phyloP scores from a whole-genome alignment of 78 protist species.

The Dictyostelium citrinum region DNA sequence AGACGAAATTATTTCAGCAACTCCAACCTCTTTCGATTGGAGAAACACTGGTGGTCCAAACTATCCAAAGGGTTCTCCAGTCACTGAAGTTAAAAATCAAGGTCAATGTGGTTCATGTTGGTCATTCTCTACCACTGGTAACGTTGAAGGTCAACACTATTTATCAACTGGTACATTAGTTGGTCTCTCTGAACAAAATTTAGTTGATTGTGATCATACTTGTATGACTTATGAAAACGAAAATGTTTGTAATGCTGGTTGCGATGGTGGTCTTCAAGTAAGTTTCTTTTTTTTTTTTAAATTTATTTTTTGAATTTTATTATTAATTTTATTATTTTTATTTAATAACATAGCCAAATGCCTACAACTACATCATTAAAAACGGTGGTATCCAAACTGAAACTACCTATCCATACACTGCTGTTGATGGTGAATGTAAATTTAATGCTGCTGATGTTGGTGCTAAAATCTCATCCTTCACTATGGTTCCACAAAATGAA shows the following conservation, averaged over 20 bases:
- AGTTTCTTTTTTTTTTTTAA: not conserved
- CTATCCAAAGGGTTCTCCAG: not conserved
- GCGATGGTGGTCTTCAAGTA: constrained; percentile 83
- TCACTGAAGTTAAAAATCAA: constrained; percentile 9
- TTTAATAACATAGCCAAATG: not conserved
- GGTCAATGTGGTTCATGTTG: constrained; percentile 57
- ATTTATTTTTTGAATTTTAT: not conserved
- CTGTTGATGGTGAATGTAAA: constrained; percentile 65
- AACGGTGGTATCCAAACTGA: constrained; percentile 83
- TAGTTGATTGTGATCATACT: constrained; percentile 7
- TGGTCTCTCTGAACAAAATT: constrained; percentile 31
- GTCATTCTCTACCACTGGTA: constrained; percentile 34
- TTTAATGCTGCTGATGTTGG: not conserved
- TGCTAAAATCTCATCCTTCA: constrained; percentile 72
- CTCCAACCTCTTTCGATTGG: constrained; percentile 84
- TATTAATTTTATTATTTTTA: not conserved
- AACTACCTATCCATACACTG: constrained; percentile 88
- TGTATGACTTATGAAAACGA: constrained; percentile 43
- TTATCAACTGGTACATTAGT: not conserved
- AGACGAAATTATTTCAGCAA: not conserved
- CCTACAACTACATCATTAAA: constrained; percentile 67
- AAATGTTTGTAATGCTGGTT: constrained; percentile 77
- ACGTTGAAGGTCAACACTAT: not conserved
- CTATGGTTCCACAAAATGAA: constrained; percentile 37
- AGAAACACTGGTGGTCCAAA: not conserved